Evolutionary conservation across 176 grass and related monocot genomes (phyloP).

Genomic region (Secale cereale): DNA sequence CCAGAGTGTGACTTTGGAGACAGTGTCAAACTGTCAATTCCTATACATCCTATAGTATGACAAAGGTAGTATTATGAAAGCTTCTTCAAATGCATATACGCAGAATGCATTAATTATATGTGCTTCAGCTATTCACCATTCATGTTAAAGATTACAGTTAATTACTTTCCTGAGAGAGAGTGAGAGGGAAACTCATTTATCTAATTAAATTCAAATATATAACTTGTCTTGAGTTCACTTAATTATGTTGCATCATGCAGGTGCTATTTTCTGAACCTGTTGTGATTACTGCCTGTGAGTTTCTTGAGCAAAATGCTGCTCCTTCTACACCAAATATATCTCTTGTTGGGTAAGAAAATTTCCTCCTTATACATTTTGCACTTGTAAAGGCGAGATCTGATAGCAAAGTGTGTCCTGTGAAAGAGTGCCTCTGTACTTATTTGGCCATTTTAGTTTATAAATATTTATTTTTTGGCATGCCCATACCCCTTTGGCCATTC

Average conservation of each 20-base stretch:
- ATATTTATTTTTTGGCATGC: neutral
- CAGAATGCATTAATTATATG: neutral
- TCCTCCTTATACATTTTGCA: constrained; percentile 17
- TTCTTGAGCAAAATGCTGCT: constrained; percentile 91
- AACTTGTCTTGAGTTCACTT: constrained; percentile 30
- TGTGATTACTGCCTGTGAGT: constrained; percentile 96
- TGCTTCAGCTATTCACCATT: neutral
- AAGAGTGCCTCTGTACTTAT: constrained; percentile 13
- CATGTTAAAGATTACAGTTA: neutral
- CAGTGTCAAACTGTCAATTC: neutral
- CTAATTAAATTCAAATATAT: constrained; percentile 30
- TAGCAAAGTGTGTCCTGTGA: neutral
- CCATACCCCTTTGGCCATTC: neutral
- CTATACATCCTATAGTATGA: neutral
- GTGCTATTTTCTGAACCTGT: constrained; percentile 94
- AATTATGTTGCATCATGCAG: constrained; percentile 44
- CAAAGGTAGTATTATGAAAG: neutral
- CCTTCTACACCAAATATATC: constrained; percentile 83
- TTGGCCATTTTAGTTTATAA: neutral
- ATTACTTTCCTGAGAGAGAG: neutral
- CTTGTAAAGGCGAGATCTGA: neutral
- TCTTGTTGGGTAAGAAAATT: constrained; percentile 66
- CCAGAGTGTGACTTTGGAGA: neutral
- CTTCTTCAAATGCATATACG: constrained; percentile 8
- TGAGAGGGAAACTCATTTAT: neutral